Percentiles rank a stretch among this genome's conserved stretches.
phyloP scores from a whole-genome alignment of 1,284 basidiomycete species.

The Golubevia sp. region DNA sequence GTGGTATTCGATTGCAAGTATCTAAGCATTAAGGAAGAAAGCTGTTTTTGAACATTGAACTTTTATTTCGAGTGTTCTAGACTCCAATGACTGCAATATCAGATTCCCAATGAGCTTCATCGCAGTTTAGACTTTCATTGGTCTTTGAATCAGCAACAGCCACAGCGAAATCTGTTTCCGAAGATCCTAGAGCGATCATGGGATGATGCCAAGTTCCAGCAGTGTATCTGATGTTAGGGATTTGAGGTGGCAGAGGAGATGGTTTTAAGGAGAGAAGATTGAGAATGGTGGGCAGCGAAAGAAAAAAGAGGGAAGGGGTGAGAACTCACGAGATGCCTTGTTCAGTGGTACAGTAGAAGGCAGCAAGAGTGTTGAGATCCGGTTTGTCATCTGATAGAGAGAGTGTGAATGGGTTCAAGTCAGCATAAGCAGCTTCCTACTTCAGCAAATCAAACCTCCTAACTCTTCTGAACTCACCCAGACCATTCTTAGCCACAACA shows the following conservation, averaged over 20 bases:
- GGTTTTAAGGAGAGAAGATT: background rate
- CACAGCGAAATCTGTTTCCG: constrained; percentile 47
- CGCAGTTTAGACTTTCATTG: background rate
- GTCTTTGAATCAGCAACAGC: constrained; percentile 18
- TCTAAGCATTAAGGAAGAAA: too few relatives aligned
- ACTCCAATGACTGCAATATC: background rate
- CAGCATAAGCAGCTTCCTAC: background rate
- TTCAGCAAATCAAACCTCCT: background rate
- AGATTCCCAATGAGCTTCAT: background rate
- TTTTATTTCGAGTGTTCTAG: too few relatives aligned
- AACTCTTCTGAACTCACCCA: constrained; percentile 18
- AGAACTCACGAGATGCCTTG: constrained; percentile 32
- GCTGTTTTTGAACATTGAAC: too few relatives aligned
- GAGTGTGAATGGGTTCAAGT: background rate
- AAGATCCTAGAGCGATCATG: constrained; percentile 35
- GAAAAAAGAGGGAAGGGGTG: background rate
- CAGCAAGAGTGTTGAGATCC: constrained; percentile 36
- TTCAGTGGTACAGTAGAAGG: constrained; percentile 31
- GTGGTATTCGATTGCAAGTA: too few relatives aligned
- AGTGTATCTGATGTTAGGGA: too few relatives aligned
- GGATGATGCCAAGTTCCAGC: constrained; percentile 52
- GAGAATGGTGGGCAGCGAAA: background rate
- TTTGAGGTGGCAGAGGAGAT: too few relatives aligned
- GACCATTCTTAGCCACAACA: constrained; percentile 42
- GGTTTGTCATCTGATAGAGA: constrained; percentile 35